Percentiles rank a stretch among this genome's conserved stretches.
These are phyloP conservation scores for Macrocybe gigantea DNA, from an alignment of 768 basidiomycete genomes.

Conservation along the genomic window DNA sequence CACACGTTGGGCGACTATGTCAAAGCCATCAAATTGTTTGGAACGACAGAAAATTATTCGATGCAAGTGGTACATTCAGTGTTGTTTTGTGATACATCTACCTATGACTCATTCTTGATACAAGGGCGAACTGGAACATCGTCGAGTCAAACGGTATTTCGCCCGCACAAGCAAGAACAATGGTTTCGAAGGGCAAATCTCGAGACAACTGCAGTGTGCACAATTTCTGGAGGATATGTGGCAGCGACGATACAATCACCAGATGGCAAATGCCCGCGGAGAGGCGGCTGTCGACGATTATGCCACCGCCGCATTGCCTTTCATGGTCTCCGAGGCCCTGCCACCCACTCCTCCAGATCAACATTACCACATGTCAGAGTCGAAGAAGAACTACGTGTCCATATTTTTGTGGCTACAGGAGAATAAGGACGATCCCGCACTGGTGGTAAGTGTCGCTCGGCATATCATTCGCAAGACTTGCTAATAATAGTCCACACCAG, in stretches of 20 bases:
- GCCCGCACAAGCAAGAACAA: slow-evolving; percentile 23
- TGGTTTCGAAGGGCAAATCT: slow-evolving; percentile 16
- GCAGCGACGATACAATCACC: background rate
- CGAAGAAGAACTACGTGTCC: slow-evolving; percentile 19
- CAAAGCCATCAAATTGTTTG: slow-evolving; percentile 11
- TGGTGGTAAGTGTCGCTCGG: background rate
- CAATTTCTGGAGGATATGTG: slow-evolving; percentile 8
- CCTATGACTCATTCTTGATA: background rate
- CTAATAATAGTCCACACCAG: background rate
- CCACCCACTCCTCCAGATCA: background rate
- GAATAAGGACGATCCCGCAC: slow-evolving; percentile 1
- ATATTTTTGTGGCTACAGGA: slow-evolving; percentile 9
- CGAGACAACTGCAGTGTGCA: slow-evolving; percentile 8
- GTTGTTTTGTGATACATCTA: background rate
- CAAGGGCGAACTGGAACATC: slow-evolving; percentile 34
- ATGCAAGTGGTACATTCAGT: slow-evolving; percentile 21
- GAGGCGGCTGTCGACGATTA: background rate
- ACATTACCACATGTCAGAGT: slow-evolving; percentile 16
- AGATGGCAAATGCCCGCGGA: background rate
- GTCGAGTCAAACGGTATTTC: slow-evolving; percentile 26
- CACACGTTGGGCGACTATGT: slow-evolving; percentile 24
- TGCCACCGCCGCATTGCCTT: background rate
- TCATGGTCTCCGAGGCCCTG: background rate
- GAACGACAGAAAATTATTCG: slow-evolving; percentile 24
- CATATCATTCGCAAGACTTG: too few species aligned